A percentile compares a stretch with the other conserved stretches of the same genome.
These are phyloP conservation scores for Ceratocystis destructans DNA, from an alignment of 2,329 filamentous ascomycete genomes.

Conservation along the genomic window DNA sequence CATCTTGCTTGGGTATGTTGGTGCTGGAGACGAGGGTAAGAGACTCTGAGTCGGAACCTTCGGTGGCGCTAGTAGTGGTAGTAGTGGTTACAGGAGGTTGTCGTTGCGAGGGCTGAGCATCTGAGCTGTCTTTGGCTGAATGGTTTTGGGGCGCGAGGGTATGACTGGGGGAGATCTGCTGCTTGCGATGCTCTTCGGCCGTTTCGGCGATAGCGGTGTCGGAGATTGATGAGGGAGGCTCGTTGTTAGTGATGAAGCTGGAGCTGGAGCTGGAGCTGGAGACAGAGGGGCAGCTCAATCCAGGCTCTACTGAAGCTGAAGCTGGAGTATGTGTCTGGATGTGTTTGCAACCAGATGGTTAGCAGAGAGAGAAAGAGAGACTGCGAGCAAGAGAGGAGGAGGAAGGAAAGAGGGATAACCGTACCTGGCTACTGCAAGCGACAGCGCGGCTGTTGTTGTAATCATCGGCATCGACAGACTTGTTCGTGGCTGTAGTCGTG, in stretches of 20 bases:
- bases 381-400: background rate
- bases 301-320: constrained; percentile 3
- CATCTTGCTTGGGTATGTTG: constrained; percentile 32
- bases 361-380: background rate
- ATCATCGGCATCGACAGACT: constrained; percentile 16
- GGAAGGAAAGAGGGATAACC: background rate
- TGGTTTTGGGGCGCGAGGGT: too few species aligned
- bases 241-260: background rate
- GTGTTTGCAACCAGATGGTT: background rate
- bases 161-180: background rate
- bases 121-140: too few species aligned
- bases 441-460: constrained; percentile 13
- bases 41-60: constrained; percentile 64
- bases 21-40: constrained; percentile 22
- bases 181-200: background rate
- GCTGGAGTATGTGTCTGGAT: background rate
- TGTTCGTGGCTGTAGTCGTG: constrained; percentile 15
- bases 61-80: constrained; percentile 56
- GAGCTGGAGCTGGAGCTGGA: background rate
- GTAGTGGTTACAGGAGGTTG: constrained; percentile 30
- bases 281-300: background rate
- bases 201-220: background rate
- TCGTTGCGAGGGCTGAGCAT: constrained; percentile 23
- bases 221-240: background rate
- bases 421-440: constrained; percentile 15